Evolutionary conservation across 148 eudicot genomes (phyloP).

Genomic region (Drosera capensis): DNA sequence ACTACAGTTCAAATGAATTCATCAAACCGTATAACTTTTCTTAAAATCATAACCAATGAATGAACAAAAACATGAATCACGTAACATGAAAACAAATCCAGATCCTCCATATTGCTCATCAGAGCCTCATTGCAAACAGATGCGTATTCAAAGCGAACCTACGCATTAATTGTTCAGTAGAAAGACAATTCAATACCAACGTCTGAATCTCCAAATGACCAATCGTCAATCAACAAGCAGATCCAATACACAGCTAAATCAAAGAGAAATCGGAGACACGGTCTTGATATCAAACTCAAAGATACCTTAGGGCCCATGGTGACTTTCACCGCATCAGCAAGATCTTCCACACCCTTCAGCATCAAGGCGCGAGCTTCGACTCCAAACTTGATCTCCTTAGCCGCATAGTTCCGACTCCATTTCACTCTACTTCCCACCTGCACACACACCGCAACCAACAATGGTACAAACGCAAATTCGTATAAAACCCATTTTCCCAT

Average conservation of each 20-base stretch:
- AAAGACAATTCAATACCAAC: too few species aligned
- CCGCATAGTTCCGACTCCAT: constrained; percentile 85
- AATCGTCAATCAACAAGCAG: background rate
- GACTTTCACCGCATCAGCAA: constrained; percentile 91
- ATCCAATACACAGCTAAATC: background rate
- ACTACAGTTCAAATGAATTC: constrained; percentile 18
- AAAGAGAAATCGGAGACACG: background rate
- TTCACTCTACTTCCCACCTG: constrained; percentile 47
- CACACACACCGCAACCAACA: too few species aligned
- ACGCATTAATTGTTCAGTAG: too few species aligned
- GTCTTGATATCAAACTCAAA: too few species aligned
- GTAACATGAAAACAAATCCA: too few species aligned
- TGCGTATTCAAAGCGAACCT: too few species aligned
- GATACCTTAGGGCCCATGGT: constrained; percentile 98
- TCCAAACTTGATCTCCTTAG: constrained; percentile 82
- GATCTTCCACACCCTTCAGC: constrained; percentile 88
- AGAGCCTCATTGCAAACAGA: too few species aligned
- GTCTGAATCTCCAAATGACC: background rate
- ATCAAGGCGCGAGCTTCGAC: constrained; percentile 71
- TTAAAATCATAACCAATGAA: too few species aligned
- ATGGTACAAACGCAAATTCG: background rate
- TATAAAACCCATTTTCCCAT: background rate
- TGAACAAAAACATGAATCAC: too few species aligned
- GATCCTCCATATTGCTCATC: too few species aligned
- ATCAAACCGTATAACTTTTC: constrained; percentile 1